A percentile compares a stretch with the other conserved stretches of the same genome.
phyloP scores from a whole-genome alignment of 768 basidiomycete genomes.

The Serendipita sp. region DNA sequence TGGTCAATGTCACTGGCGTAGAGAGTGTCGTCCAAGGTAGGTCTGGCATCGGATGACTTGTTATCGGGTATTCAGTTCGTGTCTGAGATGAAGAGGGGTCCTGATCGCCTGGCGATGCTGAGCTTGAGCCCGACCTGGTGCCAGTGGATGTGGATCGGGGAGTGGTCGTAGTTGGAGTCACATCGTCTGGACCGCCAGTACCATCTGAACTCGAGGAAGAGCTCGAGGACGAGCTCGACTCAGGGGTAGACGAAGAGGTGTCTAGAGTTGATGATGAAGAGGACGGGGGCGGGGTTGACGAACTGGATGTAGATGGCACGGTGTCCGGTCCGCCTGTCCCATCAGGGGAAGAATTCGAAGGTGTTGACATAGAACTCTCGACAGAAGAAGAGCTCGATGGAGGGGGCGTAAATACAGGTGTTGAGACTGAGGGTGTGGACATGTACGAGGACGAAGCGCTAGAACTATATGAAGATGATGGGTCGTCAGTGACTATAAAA shows the following conservation, averaged over 20 bases:
- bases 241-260: background rate
- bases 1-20: constrained; percentile 27
- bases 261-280: background rate
- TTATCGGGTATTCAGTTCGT: background rate
- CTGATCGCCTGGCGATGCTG: background rate
- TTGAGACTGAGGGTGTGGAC: background rate
- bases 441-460: background rate
- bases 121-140: background rate
- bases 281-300: background rate
- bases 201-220: background rate
- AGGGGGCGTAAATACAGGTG: background rate
- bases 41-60: background rate
- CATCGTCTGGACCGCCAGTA: background rate
- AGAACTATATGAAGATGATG: background rate
- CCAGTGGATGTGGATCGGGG: background rate
- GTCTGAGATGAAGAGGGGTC: background rate
- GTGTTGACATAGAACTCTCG: background rate
- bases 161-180: background rate
- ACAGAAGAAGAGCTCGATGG: background rate
- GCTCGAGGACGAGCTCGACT: background rate
- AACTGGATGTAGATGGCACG: background rate
- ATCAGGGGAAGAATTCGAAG: background rate
- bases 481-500: background rate
- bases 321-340: background rate
- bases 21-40: constrained; percentile 28